Evolutionary conservation across 2,329 filamentous ascomycete species (phyloP), one percentile per base, ranked within the genome.

Genomic region (Neocucurbitaria cava): DNA sequence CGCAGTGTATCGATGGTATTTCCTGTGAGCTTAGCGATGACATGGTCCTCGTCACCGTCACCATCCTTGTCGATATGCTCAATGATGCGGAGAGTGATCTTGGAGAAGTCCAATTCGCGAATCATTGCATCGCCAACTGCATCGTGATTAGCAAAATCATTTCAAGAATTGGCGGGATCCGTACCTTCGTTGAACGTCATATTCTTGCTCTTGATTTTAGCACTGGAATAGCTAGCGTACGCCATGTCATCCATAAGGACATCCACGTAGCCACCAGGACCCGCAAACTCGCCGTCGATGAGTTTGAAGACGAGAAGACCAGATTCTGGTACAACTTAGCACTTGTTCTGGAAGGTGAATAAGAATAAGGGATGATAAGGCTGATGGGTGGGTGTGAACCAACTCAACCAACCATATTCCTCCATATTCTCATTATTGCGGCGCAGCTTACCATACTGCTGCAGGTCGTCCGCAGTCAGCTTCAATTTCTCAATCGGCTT

Each of bases 71-170:
- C 89, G 15, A 86, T 83, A 73, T 92, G 92, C 69, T 94, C 90
- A 39, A 92, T 87, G 43, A 97, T 83, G 52, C 92, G 90, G 61
- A 99, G 83, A 0, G 93, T 98, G 54, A 99, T 87, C 62, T 89
- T 90, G 3, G 95, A 99, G 66, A 97, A 93, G 61, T 99, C 96
- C n/a, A 99, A 83, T 76, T 99, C 95, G 58, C 95, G 91, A 56
- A 99, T 90, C 77, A 99, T 92, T 49, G 92, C 95, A 76, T 99
- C 95, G 44, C 94, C 93, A 69, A 93, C 81, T 84, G 59, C 13
- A 50, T 35, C 5, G 9, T 15, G 15, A 51, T 79, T 58, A 75
- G 68, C 55, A 26, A 54, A 11, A 35, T 33, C 45, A 11, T 47
- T 17, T n/a, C n/a, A 49, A 3, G n/a, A n/a, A n/a, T n/a, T 17